phyloP scores from a whole-genome alignment of 73 alveolate species.

The Paramecium bursaria region DNA sequence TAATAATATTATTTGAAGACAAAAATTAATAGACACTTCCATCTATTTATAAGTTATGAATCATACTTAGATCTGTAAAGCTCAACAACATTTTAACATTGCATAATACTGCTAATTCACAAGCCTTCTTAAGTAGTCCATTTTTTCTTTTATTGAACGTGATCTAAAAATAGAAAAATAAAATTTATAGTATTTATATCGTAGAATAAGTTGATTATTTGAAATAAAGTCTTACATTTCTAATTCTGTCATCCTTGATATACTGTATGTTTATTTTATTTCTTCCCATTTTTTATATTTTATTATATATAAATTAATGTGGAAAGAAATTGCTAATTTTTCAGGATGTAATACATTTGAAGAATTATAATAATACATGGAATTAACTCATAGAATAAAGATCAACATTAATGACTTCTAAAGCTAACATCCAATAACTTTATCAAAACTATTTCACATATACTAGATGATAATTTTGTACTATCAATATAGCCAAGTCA shows the following conservation, averaged over 20 bases:
- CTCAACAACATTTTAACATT: constrained; percentile 56
- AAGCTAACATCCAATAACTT: no score
- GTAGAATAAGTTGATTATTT: neutral
- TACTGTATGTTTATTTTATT: constrained; percentile 60
- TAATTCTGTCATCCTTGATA: constrained; percentile 68
- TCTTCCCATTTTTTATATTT: constrained; percentile 67
- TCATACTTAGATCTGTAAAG: constrained; percentile 62
- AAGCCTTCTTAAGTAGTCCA: constrained; percentile 66
- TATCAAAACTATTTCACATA: no score
- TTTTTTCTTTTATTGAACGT: constrained; percentile 69
- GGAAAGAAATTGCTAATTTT: neutral
- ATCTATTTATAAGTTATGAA: neutral
- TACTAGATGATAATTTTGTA: no score
- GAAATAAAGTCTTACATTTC: constrained; percentile 65
- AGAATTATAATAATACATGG: no score
- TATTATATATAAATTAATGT: neutral
- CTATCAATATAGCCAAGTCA: no score
- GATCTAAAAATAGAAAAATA: constrained; percentile 38
- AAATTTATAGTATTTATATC: constrained; percentile 24
- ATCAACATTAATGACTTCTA: no score
- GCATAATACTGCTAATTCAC: constrained; percentile 69
- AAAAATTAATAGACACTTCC: neutral
- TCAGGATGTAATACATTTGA: no score
- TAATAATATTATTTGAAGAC: neutral
- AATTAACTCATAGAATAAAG: no score